Evolutionary conservation across 169 alveolate genomes (phyloP).

Genomic region (Plasmodium vinckei): DNA sequence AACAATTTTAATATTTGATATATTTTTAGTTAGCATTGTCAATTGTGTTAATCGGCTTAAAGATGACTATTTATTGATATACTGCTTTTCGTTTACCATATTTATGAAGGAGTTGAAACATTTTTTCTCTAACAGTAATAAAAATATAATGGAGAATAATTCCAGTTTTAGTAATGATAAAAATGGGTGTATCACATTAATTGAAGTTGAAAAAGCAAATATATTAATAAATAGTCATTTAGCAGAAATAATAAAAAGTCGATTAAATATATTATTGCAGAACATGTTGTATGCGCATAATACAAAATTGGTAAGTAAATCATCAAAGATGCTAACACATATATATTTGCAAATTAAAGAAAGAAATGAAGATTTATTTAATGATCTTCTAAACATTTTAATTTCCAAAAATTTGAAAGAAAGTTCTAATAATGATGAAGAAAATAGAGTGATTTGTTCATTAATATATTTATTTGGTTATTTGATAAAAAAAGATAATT

Average conservation of each 20-base stretch:
- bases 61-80: slow-evolving; percentile 12
- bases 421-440: neutral
- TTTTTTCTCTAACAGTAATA: slow-evolving; percentile 4
- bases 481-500: slow-evolving; percentile 41
- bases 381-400: neutral
- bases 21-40: slow-evolving; percentile 20
- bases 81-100: slow-evolving; percentile 35
- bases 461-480: slow-evolving; percentile 41
- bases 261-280: slow-evolving; percentile 22
- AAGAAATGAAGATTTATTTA: neutral
- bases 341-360: neutral
- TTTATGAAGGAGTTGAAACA: slow-evolving; percentile 4
- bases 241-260: slow-evolving; percentile 8
- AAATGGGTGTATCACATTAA: neutral
- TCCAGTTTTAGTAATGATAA: neutral
- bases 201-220: neutral
- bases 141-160: slow-evolving; percentile 2
- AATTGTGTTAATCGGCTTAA: slow-evolving; percentile 19
- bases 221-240: slow-evolving; percentile 3
- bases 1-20: slow-evolving; percentile 23
- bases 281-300: slow-evolving; percentile 13
- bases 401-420: neutral
- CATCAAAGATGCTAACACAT: slow-evolving; percentile 4
- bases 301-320: slow-evolving; percentile 9
- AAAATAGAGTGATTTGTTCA: neutral